These are phyloP conservation scores for Fennellomyces sp. DNA, from an alignment of 371 early-diverging fungal genomes.

Conservation along the genomic window DNA sequence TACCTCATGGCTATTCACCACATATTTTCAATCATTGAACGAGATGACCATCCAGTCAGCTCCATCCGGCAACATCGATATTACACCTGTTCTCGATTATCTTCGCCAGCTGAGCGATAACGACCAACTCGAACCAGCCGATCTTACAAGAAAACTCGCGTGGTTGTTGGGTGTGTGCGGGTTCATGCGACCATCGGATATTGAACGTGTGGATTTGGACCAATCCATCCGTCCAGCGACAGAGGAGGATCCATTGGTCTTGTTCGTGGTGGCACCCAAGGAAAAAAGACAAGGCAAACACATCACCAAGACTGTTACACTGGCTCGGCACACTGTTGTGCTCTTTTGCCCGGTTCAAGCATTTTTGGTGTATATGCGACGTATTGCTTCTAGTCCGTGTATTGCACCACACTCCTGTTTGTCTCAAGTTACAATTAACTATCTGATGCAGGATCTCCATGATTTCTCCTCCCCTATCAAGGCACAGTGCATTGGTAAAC, in stretches of 20 bases:
- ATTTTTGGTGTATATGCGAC: constrained; percentile 1
- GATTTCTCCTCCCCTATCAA: too few species aligned
- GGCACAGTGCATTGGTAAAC: too few species aligned
- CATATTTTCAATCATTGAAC: constrained; percentile 2
- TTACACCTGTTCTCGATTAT: background rate
- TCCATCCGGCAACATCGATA: background rate
- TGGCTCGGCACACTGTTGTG: constrained; percentile 9
- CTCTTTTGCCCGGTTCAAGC: constrained; percentile 19
- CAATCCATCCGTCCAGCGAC: too few species aligned
- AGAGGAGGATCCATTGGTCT: background rate
- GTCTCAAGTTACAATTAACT: too few species aligned
- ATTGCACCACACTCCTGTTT: too few species aligned
- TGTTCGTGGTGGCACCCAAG: constrained; percentile 14
- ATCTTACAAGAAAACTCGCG: too few species aligned
- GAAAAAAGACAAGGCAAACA: too few species aligned
- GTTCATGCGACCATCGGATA: constrained; percentile 29
- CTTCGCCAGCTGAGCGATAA: background rate
- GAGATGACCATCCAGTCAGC: constrained; percentile 5
- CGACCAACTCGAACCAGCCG: background rate
- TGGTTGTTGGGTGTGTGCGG: constrained; percentile 17
- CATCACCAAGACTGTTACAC: background rate
- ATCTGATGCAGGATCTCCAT: too few species aligned
- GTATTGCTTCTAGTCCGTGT: too few species aligned
- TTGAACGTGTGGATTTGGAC: constrained; percentile 21
- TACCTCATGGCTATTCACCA: background rate